Evolutionary conservation across 306 rosid species (phyloP), one percentile per base, ranked within the genome.

Genomic region (Cotoneaster glaucophyllus): DNA sequence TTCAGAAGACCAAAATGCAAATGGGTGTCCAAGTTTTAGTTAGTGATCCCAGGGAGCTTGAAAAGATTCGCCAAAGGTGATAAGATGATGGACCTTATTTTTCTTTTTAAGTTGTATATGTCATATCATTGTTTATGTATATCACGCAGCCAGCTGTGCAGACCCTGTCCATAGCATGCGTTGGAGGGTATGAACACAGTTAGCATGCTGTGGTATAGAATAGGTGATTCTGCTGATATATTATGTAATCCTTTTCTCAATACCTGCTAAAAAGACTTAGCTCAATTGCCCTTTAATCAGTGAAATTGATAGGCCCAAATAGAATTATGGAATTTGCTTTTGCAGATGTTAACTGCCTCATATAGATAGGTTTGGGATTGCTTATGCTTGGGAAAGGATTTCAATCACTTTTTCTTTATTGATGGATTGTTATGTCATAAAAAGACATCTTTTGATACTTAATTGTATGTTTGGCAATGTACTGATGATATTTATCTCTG

Each of bases 1-100:
- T 96, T 82, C 99, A 96, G 82, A 96, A 92, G 86, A 96, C 99
- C 81, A 96, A 96, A 87, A 92, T 96, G 99, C 99, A 96, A 84
- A 82, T 92, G 90, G 99, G 99, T 45, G 90, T 96, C 67, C 99
- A 96, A 88, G 97, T 96, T 64, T 81, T 96, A 67, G 98, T 96
- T 63, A 67, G 73, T 70, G 98, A 96, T 80, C 99, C 98, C 12
- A 89, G 96, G 85, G 99, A 96, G 79, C 98, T 92, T 70, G 99
- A 92, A 81, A 92, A 87, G 89, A 92, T 96, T 83, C 98, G 99
- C 79, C 93, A 89, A 85, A 88, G 99, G 99, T 96, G 79, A 74
- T 52, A 41, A 41, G 44, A 41, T 41, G 44, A 0, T 41, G 44
- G 12, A 41, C 44, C 44, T 39, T 41, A 41, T 8, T 41, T 41